phyloP scores from a whole-genome alignment of 768 basidiomycete species.

The Tulasnella sp. region DNA sequence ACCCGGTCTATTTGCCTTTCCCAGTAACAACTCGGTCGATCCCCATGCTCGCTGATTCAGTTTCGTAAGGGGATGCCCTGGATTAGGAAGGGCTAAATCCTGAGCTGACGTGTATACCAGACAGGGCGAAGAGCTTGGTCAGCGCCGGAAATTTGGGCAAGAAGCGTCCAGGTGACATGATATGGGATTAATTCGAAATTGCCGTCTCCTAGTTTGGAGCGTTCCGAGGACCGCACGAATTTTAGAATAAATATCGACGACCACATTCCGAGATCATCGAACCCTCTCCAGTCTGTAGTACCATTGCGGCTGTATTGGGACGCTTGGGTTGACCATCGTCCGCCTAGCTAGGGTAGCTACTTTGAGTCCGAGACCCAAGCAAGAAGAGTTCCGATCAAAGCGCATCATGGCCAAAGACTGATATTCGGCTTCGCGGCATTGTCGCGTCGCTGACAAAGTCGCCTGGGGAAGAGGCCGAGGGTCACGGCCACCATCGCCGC shows the following conservation, averaged over 20 bases:
- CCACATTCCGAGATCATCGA: too few relatives aligned
- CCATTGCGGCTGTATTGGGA: too few relatives aligned
- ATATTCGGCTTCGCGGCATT: background rate
- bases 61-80: background rate
- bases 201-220: too few relatives aligned
- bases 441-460: background rate
- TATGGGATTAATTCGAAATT: too few relatives aligned
- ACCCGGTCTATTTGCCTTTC: background rate
- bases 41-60: background rate
- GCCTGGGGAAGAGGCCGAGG: background rate
- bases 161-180: too few relatives aligned
- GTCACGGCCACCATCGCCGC: background rate
- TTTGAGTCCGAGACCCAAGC: background rate
- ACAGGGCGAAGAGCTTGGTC: background rate
- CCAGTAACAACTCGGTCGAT: background rate
- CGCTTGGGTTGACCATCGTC: too few relatives aligned
- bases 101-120: background rate
- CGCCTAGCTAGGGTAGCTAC: too few relatives aligned
- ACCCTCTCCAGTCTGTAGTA: too few relatives aligned
- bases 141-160: background rate
- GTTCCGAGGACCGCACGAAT: too few relatives aligned
- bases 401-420: background rate
- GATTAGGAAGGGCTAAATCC: background rate
- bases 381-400: background rate
- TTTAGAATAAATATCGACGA: too few relatives aligned